Percentiles rank a stretch among this genome's conserved stretches.
Conservation (phyloP, 2,329 filamentous ascomycete genomes). For the Ophiostoma sp. region DNA sequence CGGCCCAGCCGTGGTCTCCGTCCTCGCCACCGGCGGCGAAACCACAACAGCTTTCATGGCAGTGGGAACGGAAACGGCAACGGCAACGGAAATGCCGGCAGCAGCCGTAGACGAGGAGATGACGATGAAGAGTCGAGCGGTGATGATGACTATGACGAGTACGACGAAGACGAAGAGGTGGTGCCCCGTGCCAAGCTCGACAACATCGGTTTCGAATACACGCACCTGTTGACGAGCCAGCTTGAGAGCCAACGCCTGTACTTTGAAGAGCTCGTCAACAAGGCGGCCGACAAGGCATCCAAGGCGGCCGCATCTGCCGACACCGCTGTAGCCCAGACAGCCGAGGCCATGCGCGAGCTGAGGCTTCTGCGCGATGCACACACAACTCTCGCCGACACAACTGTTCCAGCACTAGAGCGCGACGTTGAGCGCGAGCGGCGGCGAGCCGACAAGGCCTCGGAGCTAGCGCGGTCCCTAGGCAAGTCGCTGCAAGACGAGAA, state of each 20-base stretch:
- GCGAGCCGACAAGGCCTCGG: slow-evolving; percentile 65
- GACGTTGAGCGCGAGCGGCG: slow-evolving; percentile 64
- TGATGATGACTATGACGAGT: slow-evolving; percentile 22
- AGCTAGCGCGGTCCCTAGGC: slow-evolving; percentile 68
- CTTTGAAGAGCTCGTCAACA: slow-evolving; percentile 86
- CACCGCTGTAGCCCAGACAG: slow-evolving; percentile 49
- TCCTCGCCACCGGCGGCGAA: background rate
- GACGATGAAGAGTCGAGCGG: background rate
- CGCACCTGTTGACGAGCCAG: slow-evolving; percentile 85
- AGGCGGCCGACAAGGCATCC: slow-evolving; percentile 82
- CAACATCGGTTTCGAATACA: slow-evolving; percentile 88
- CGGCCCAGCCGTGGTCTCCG: slow-evolving; percentile 23
- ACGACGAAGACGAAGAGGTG: slow-evolving; percentile 49
- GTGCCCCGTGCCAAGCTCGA: slow-evolving; percentile 63
- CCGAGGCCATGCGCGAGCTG: slow-evolving; percentile 47
- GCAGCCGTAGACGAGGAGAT: background rate
- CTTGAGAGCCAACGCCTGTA: slow-evolving; percentile 89
- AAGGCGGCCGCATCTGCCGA: slow-evolving; percentile 65
- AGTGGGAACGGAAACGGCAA: background rate
- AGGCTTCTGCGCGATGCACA: slow-evolving; percentile 51
- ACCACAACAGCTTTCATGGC: background rate
- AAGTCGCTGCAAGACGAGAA: slow-evolving; percentile 83
- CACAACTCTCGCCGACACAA: slow-evolving; percentile 47
- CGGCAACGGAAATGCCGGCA: background rate
- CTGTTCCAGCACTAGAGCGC: slow-evolving; percentile 64